Base-by-base conservation (phyloP, 176 grass and related monocot species). In the Oryza nivara region DNA sequence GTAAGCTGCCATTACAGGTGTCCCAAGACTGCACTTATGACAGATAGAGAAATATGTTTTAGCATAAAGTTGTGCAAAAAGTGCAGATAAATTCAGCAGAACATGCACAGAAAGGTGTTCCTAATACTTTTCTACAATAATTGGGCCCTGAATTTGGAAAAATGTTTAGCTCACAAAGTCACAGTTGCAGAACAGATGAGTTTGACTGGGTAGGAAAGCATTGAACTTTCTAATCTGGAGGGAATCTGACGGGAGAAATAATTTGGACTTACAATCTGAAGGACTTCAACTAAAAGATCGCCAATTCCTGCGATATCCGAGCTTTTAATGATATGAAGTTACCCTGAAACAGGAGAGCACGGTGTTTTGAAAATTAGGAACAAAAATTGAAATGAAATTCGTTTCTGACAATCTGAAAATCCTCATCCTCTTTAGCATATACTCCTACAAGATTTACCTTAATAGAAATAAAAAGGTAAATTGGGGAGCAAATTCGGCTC, bases 1-100 rank as follows among this genome's bases (percentile, higher is more conserved):
- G 16, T 68, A 68, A 52, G 51, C 51, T 70, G 71, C 79, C 84
- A 90, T 86, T 67, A 46, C 36, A 49, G 58, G 26, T 83, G 38
- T 32, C 36, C 25, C 26, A 73, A 73, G 46, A 75, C 74, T 90
- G 74, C 79, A 78, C 2, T 76, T 67, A 54, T 26, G 23, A 90
- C 56, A 34, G 7, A 77, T 9, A 76, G 56, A 30, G 73, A 67
- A 60, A 85, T 65, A n/a, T 3, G 34, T n/a, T 83, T 14, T 74
- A 25, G 77, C 61, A 82, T 26, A 77, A 52, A 16, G 4, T 34
- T 45, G 66, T 65, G 3, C 71, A 32, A 73, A 64, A 20, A 85
- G 11, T 67, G 60, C 43, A 85, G 28, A 65, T 4, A 70, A 67
- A 26, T 73, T 14, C 81, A 73, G 61, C 58, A 61, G 67, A 76